A percentile compares a stretch with the other conserved stretches of the same genome.
phyloP scores from a whole-genome alignment of 2,329 filamentous ascomycete genomes.

The Alternaria infectoria region DNA sequence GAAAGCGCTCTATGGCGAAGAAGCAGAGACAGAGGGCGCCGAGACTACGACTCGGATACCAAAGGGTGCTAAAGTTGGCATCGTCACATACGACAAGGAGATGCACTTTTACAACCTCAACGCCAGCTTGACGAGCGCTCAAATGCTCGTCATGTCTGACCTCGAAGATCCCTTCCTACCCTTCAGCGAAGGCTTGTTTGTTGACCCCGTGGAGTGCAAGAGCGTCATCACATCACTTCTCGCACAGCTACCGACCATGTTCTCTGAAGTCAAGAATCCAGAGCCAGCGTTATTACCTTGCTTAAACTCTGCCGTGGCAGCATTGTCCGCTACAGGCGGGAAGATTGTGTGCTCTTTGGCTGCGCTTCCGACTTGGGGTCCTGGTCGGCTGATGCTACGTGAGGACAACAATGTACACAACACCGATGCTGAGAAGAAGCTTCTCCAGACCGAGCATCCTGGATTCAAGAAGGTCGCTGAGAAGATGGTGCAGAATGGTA shows the following conservation, averaged over 20 bases:
- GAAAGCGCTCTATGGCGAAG: slow-evolving; percentile 78
- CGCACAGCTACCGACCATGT: slow-evolving; percentile 80
- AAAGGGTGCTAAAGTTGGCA: slow-evolving; percentile 83
- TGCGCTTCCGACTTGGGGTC: slow-evolving; percentile 89
- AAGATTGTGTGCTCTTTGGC: slow-evolving; percentile 90
- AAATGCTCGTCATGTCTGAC: slow-evolving; percentile 99
- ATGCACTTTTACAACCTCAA: slow-evolving; percentile 98
- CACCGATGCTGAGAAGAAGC: slow-evolving; percentile 88
- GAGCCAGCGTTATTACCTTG: slow-evolving; percentile 87
- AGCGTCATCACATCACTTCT: slow-evolving; percentile 88
- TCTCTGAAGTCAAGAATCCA: slow-evolving; percentile 85
- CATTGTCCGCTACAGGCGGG: slow-evolving; percentile 84
- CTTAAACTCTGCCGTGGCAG: slow-evolving; percentile 81
- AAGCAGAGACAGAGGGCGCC: slow-evolving; percentile 54
- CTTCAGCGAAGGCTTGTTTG: slow-evolving; percentile 88
- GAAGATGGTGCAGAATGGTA: slow-evolving; percentile 84
- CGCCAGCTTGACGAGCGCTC: slow-evolving; percentile 78
- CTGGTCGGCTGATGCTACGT: slow-evolving; percentile 80
- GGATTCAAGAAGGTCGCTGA: slow-evolving; percentile 85
- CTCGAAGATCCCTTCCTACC: slow-evolving; percentile 96
- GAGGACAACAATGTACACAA: slow-evolving; percentile 83
- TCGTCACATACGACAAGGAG: slow-evolving; percentile 95
- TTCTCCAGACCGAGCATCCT: slow-evolving; percentile 88
- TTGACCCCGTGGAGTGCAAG: slow-evolving; percentile 90
- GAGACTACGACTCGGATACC: slow-evolving; percentile 67